Evolutionary conservation across 139 green algal genomes (phyloP), one percentile per base, ranked within the genome.

Genomic region (Tetraselmis chui): DNA sequence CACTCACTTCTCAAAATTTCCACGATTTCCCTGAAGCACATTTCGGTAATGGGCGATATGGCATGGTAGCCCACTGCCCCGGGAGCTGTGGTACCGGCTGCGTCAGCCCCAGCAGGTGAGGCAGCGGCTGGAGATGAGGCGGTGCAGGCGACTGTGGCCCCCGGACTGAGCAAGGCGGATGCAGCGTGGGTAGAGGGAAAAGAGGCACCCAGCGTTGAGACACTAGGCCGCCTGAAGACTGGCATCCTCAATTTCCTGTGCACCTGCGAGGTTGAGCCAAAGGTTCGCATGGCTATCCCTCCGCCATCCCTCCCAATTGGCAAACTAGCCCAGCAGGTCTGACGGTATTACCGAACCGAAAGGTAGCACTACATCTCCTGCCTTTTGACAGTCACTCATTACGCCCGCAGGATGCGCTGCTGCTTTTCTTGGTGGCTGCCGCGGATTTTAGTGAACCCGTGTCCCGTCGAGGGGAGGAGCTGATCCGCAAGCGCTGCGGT

Each of bases 391-490:
- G n/a, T n/a, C n/a, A n/a, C n/a, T n/a, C n/a, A n/a, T n/a, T n/a
- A n/a, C n/a, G n/a, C 26, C 81, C 88, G 30, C 81, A 81, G 22
- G 82, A 90, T 32, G 58, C 87, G 29, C 82, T 97, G 83, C 81
- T 89, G 30, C 83, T 83, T 22, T 92, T 93, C 81, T 79, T 97
- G 77, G 90, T 83, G 25, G 91, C 90, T 1, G 84, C 91, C 1
- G 88, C 82, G 29, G 91, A 95, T 79, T 89, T 91, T 0, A 79
- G 78, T 0, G 92, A 96, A 1, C 30, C 85, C 28, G 90, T 93
- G 75, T 78, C 81, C n/a, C 90, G 87, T 76, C 85, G 91, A 0
- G 94, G 88, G 1, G 93, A 97, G 59, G 93, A 96, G 79, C 85
- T 98, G 86, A 75, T 95, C 28, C 90, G 89, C 76, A 91, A 90